Conservation (phyloP, 352 stramenopile species). For the Phytophthora macrochlamydospora region DNA sequence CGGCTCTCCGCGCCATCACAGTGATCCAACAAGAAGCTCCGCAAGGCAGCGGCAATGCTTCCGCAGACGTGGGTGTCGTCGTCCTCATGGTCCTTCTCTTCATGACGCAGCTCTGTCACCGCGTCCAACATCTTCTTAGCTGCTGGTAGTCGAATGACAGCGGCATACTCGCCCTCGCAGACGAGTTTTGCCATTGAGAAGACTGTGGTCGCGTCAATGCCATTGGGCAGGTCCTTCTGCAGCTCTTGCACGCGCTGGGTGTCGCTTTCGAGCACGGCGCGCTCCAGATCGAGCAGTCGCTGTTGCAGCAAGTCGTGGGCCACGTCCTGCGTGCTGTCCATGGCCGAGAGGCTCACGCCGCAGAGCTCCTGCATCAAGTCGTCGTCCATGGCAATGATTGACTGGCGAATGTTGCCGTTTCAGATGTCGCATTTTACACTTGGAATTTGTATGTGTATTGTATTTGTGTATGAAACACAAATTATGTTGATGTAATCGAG, state of each 20-base stretch:
- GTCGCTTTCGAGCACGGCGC: constrained; percentile 63
- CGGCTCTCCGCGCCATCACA: constrained; percentile 31
- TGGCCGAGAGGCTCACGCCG: constrained; percentile 50
- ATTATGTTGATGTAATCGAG: neutral
- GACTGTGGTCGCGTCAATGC: constrained; percentile 22
- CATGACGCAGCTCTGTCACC: constrained; percentile 10
- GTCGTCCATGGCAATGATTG: constrained; percentile 40
- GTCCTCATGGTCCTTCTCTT: constrained; percentile 23
- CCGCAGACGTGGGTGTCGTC: constrained; percentile 54
- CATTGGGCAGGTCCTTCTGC: constrained; percentile 8
- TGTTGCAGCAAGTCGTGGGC: constrained; percentile 45
- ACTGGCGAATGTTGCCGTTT: constrained; percentile 5
- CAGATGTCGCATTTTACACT: neutral
- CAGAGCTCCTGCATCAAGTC: constrained; percentile 70
- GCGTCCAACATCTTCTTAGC: constrained; percentile 39
- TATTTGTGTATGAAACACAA: neutral
- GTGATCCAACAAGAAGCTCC: constrained; percentile 46
- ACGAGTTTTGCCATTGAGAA: constrained; percentile 60
- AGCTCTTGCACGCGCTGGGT: constrained; percentile 19
- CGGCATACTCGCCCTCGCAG: constrained; percentile 65
- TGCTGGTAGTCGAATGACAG: constrained; percentile 50
- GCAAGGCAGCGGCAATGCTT: constrained; percentile 44
- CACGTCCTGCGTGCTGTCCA: constrained; percentile 42
- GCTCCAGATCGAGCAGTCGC: constrained; percentile 49
- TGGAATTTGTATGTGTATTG: neutral